Evolutionary conservation across 2,329 filamentous ascomycete species (phyloP).

Genomic region (Setomelanomma holmii): DNA sequence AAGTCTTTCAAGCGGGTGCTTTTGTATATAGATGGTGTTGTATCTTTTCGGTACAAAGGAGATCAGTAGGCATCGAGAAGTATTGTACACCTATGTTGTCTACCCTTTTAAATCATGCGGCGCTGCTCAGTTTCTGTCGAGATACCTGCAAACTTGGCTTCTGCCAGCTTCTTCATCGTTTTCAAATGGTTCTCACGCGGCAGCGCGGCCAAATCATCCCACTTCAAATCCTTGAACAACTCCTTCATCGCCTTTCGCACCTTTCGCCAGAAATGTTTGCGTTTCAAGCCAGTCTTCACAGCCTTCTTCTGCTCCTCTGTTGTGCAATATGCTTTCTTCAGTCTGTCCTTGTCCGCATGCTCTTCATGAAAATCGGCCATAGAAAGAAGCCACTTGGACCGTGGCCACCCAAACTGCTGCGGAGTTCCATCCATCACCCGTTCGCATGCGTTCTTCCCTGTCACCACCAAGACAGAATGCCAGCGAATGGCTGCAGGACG

Average conservation of each 20-base stretch:
- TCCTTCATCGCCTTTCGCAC: constrained; percentile 1
- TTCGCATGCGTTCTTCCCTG: neutral
- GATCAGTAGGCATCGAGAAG: neutral
- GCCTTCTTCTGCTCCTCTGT: no score
- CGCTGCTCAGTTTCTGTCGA: neutral
- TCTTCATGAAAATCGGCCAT: neutral
- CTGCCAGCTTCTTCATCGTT: constrained; percentile 1
- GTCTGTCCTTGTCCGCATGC: neutral
- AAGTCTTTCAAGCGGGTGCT: neutral
- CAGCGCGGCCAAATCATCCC: constrained; percentile 2
- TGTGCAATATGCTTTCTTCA: no score
- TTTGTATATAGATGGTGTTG: constrained; percentile 2
- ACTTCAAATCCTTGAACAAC: constrained; percentile 8
- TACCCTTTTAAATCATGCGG: neutral
- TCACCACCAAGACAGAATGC: constrained; percentile 10
- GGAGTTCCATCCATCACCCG: constrained; percentile 13
- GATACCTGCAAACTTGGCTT: constrained; percentile 2
- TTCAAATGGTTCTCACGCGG: neutral
- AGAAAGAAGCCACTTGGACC: constrained; percentile 7
- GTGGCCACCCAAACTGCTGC: constrained; percentile 12
- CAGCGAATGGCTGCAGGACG: no score
- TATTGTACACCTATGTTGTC: neutral
- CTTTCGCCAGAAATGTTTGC: neutral
- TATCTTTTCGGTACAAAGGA: neutral
- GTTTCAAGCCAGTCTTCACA: no score